A percentile compares a stretch with the other conserved stretches of the same genome.
These are phyloP conservation scores for Ramaria sp. DNA, from an alignment of 768 basidiomycete species.

Conservation along the genomic window DNA sequence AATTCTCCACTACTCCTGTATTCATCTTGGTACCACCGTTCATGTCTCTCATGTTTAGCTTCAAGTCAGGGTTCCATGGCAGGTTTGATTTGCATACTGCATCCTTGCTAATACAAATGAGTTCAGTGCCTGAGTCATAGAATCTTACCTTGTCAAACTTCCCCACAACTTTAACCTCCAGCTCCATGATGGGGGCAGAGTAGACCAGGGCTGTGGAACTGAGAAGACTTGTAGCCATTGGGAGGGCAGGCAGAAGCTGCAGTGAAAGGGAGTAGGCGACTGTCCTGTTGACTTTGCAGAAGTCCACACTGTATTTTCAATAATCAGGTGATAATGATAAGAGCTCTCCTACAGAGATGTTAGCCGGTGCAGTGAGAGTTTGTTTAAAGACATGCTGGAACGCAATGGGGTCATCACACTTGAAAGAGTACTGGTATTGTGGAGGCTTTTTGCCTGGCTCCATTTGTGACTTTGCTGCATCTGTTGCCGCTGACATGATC, in stretches of 20 bases:
- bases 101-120: constrained; percentile 1
- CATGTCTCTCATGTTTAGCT: neutral
- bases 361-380: neutral
- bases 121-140: neutral
- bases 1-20: too few species aligned
- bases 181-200: neutral
- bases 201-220: neutral
- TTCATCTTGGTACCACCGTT: too few species aligned
- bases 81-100: neutral
- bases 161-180: neutral
- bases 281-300: constrained; percentile 1
- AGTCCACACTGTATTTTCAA: neutral
- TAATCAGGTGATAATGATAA: neutral
- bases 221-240: neutral
- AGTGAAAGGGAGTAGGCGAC: neutral
- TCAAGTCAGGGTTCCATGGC: neutral
- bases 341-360: neutral
- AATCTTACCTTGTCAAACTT: neutral
- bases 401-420: neutral
- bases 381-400: neutral
- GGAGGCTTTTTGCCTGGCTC: neutral
- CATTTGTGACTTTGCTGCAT: neutral
- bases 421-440: neutral
- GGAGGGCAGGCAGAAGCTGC: neutral
- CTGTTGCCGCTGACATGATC: neutral